phyloP scores from a whole-genome alignment of 2,329 filamentous ascomycete genomes.

The Stagonosporopsis vannaccii region DNA sequence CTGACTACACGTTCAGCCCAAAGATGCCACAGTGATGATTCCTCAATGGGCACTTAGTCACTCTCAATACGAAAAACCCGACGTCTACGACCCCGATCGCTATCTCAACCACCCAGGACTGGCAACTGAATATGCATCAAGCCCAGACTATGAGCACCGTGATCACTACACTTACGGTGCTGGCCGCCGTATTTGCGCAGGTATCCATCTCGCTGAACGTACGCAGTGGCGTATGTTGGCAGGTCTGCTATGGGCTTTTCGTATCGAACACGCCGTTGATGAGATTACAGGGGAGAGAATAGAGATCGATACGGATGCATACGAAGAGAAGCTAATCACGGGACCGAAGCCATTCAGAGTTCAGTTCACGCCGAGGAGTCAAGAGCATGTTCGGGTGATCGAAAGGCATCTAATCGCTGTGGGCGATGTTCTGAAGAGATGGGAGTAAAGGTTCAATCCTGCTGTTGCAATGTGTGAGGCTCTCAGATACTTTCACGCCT shows the following conservation, averaged over 20 bases:
- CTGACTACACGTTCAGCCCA: constrained; percentile 19
- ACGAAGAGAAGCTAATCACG: constrained; percentile 46
- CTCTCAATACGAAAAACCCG: constrained; percentile 31
- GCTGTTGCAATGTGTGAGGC: too few species aligned
- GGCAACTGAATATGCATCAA: constrained; percentile 48
- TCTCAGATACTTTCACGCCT: too few species aligned
- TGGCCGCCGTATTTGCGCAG: constrained; percentile 58
- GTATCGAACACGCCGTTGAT: constrained; percentile 41
- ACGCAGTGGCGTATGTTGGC: constrained; percentile 53
- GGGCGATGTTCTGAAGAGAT: constrained; percentile 28
- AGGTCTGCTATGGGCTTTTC: constrained; percentile 61
- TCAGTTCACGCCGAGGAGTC: constrained; percentile 57
- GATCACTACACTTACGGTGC: constrained; percentile 60
- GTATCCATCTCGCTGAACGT: constrained; percentile 62
- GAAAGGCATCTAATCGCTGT: constrained; percentile 40
- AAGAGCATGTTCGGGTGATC: constrained; percentile 42
- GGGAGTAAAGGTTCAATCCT: constrained; percentile 21
- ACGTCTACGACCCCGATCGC: constrained; percentile 48
- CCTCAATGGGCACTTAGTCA: constrained; percentile 35
- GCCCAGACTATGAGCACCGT: constrained; percentile 43
- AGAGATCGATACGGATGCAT: constrained; percentile 38
- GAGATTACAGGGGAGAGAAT: constrained; percentile 51
- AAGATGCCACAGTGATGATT: constrained; percentile 40
- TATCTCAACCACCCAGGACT: constrained; percentile 41
- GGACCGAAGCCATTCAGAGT: constrained; percentile 61